Base-by-base conservation (phyloP, 805 yeast genomes). In the Clavispora fructus region DNA sequence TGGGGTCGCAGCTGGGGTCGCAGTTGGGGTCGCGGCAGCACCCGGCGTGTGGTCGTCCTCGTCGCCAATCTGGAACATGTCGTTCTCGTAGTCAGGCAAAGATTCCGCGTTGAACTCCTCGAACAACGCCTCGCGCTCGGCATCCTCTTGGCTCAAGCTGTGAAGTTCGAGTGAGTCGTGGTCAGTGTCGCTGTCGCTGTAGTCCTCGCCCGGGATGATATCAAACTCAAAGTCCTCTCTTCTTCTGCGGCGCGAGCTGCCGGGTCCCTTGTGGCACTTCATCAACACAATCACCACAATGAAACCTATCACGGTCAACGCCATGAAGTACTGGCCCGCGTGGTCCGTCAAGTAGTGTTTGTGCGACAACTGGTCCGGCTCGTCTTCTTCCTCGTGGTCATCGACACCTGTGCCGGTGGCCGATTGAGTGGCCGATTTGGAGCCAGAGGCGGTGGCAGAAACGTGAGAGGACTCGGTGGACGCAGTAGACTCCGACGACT, bases 221-320 rank as follows among this genome's bases (percentile, higher is more conserved):
- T 86, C 95, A 58, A 86, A 83, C 59, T 86, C 94, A 57, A 78
- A 83, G 45, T 80, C 80, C 35, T 83, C 89, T 56, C 84, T 79
- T 65, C 90, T 68, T 59, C 85, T 68, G 30, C 65, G 55, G 44
- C 77, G 65, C 13, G 67, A 57, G 46, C 65, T 62, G 12, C 72
- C 71, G 12, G 73, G 75, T 3, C 67, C 62, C 50, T 67, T 64
- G 53, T 69, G 74, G 59, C 63, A 62, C 65, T 67, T 57, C 77
- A 70, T 68, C 65, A 73, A 54, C 61, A 74, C 56, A 69, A 79
- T 51, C 63, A 69, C 58, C 68, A 64, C 50, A 66, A 69, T 58
- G 53, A 82, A 80, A 6, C 92, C 92, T 41, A 83, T 50, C 2
- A 80, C 69, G 7, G 83, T 74, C 16, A 86, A 60, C 10, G 75